Base-by-base conservation (phyloP, 805 yeast genomes). In the Saccharomycopsis sp. region DNA sequence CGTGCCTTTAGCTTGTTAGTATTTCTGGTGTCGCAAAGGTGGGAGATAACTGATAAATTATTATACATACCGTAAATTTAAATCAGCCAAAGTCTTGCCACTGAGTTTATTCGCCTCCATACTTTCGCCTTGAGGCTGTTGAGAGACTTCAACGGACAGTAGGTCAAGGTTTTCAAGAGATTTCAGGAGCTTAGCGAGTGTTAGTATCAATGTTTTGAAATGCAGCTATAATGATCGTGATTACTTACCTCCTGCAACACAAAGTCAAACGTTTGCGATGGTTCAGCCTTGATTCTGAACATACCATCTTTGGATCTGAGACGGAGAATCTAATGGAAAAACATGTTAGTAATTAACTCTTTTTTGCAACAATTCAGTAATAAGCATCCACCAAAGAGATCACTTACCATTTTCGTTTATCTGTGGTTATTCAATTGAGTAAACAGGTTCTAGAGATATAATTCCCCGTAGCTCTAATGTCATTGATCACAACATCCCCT, bases 291-390 rank as follows among this genome's bases (percentile, higher is more conserved):
- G 40, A 88, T 78, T 56, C 98, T 79, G 68, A 81, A 82, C 80
- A 83, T 85, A 7, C 98, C 98, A 64, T 88, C 87, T 66, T 82
- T 89, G 29, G 94, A 77, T 66, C 97, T 79, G 71, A 94, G 89
- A 66, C 99, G 76, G 21, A 87, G 73, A 64, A 91, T 80, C 90
- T 75, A 44, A n/a, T 12, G n/a, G n/a, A 37, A 37, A 37, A 37
- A 37, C 44, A 37, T 37, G 44, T 37, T 37, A 37, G 44, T 37
- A 37, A 37, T 12, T 37, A n/a, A n/a, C n/a, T n/a, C n/a, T n/a
- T n/a, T n/a, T n/a, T n/a, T n/a, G n/a, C n/a, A n/a, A n/a, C n/a
- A n/a, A n/a, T n/a, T n/a, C n/a, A n/a, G n/a, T n/a, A n/a, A n/a
- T n/a, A n/a, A n/a, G n/a, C n/a, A n/a, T n/a, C n/a, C n/a, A n/a